These are phyloP conservation scores for Aquilaria sinensis DNA, from an alignment of 345 rosid genomes.

Conservation along the genomic window DNA sequence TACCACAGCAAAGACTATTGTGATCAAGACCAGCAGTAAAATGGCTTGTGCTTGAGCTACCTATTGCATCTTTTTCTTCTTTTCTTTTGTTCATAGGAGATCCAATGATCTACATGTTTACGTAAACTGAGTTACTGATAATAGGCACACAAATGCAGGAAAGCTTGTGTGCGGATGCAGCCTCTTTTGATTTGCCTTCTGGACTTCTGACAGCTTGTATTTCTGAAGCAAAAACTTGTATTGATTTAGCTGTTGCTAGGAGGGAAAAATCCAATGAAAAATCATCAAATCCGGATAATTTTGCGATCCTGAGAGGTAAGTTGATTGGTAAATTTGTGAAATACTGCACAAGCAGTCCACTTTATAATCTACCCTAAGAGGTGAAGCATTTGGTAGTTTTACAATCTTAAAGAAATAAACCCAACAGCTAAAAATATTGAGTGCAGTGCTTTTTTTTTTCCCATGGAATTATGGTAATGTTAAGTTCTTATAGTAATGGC, in stretches of 20 bases:
- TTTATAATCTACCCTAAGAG: too few relatives aligned
- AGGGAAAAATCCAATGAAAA: constrained; percentile 58
- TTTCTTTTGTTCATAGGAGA: neutral
- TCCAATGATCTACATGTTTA: neutral
- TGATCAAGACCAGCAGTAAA: neutral
- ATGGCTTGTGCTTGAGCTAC: neutral
- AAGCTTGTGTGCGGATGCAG: constrained; percentile 89
- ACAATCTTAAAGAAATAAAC: too few relatives aligned
- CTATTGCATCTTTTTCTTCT: neutral
- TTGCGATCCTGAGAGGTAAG: constrained; percentile 87
- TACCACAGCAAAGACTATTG: too few relatives aligned
- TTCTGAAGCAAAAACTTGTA: constrained; percentile 80
- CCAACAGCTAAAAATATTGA: too few relatives aligned
- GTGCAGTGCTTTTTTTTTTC: neutral
- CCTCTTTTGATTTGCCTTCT: constrained; percentile 87
- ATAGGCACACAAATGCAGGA: constrained; percentile 49
- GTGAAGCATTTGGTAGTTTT: too few relatives aligned
- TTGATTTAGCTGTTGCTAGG: constrained; percentile 60
- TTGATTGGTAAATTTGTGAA: constrained; percentile 9
- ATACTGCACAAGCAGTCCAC: neutral
- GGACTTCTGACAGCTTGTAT: constrained; percentile 76
- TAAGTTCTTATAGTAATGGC: neutral
- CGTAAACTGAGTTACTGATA: constrained; percentile 10
- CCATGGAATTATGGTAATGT: neutral
- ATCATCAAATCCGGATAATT: constrained; percentile 74